Evolutionary conservation across 306 rosid genomes (phyloP), one percentile per base, ranked within the genome.

Genomic region (Castanospermum australe): DNA sequence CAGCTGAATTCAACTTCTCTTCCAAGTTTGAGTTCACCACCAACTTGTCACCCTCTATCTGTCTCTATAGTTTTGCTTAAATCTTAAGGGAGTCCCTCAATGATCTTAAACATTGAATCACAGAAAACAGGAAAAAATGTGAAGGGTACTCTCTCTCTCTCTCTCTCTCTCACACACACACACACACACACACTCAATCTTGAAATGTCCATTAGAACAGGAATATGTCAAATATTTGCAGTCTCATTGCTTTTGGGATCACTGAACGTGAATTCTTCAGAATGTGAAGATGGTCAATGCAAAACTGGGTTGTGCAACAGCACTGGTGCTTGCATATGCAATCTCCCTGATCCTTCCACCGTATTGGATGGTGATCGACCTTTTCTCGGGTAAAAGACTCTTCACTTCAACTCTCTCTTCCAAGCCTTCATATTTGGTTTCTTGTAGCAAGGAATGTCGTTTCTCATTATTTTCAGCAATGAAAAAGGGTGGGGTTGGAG

Each of bases 301-400:
- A 79, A 79, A 83, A 83, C 81, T 44, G 81, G 68, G 14, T 15
- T 48, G 20, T 78, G 84, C 73, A 67, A 73, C 39, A 78, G 57
- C 39, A 36, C 52, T 57, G 62, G 68, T n/a, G 76, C 77, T 54
- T 66, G 83, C 81, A 38, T 83, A 18, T 73, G 78, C 45, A 78
- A 83, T 22, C 54, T 83, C 15, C 83, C 80, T 10, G 20, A 79
- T 66, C 81, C 83, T 65, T 73, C 74, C 60, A 66, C 87, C 66
- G 50, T 84, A 45, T 67, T 84, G 59, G 83, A 84, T 21, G 87
- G 84, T 30, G 81, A 79, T 74, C 45, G 84, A 67, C 1, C 35
- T 35, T 74, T 83, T 21, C 74, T 79, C 74, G 84, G 81, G 73
- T 74, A 84, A 78, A 21, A 2, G 52, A 44, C 20, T 57, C 22